A percentile compares a stretch with the other conserved stretches of the same genome.
Conservation (phyloP, 306 rosid species). For the Senna siamea region DNA sequence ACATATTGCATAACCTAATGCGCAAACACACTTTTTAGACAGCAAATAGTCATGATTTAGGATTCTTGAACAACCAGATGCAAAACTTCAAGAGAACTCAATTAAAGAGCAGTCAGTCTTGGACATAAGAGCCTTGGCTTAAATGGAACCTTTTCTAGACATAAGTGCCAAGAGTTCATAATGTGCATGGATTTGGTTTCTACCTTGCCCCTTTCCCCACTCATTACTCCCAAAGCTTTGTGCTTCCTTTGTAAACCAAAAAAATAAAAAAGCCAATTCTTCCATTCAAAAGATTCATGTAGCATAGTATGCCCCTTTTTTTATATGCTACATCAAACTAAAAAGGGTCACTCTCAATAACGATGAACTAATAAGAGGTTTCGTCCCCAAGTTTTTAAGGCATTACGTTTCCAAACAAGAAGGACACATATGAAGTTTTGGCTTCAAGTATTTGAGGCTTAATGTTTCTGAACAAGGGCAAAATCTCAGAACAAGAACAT, state of each 20-base stretch:
- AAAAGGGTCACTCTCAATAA: not conserved
- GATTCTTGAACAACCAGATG: constrained; percentile 16
- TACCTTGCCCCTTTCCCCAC: too few species aligned
- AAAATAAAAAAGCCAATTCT: not conserved
- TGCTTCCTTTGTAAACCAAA: not conserved
- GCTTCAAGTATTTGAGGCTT: constrained; percentile 5
- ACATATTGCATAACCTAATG: constrained; percentile 6
- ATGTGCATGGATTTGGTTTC: too few species aligned
- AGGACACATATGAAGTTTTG: not conserved
- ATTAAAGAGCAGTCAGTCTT: not conserved
- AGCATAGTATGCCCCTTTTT: not conserved
- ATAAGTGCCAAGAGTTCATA: not conserved
- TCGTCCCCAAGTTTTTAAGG: too few species aligned
- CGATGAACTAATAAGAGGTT: too few species aligned
- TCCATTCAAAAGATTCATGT: not conserved
- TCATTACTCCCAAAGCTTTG: too few species aligned
- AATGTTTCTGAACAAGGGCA: constrained; percentile 5
- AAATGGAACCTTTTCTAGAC: not conserved
- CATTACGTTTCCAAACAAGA: not conserved
- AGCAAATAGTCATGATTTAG: not conserved
- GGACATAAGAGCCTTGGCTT: too few species aligned
- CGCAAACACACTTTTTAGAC: not conserved
- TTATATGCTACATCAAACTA: not conserved
- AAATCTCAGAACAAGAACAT: constrained; percentile 13
- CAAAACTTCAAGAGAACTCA: not conserved